These are phyloP conservation scores for Phytophthora syringae DNA, from an alignment of 352 stramenopile species.

Conservation along the genomic window DNA sequence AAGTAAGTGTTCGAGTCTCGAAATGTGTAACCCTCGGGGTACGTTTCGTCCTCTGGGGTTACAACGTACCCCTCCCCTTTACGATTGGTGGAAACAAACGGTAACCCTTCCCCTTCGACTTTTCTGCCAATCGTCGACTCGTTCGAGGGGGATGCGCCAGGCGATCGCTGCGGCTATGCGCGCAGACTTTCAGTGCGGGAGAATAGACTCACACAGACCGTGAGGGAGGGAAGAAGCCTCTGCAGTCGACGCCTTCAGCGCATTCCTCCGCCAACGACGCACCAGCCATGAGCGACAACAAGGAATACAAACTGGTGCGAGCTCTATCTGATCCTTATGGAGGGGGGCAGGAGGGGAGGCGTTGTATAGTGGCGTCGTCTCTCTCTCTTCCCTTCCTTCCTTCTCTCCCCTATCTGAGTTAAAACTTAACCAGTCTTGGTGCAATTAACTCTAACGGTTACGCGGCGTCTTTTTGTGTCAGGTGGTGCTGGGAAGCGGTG, in stretches of 20 bases:
- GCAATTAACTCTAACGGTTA: background rate
- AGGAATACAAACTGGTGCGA: slow-evolving; percentile 85
- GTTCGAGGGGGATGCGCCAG: slow-evolving; percentile 16
- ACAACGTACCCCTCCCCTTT: slow-evolving; percentile 8
- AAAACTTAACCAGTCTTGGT: background rate
- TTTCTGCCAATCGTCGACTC: slow-evolving; percentile 30
- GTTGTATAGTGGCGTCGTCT: background rate
- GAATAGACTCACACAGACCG: slow-evolving; percentile 13
- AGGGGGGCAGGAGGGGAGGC: background rate
- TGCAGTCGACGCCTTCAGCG: slow-evolving; percentile 10
- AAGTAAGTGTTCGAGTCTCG: slow-evolving; percentile 6
- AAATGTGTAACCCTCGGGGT: background rate
- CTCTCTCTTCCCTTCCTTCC: slow-evolving; percentile 1
- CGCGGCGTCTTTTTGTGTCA: slow-evolving; percentile 23
- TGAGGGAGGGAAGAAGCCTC: slow-evolving; percentile 35
- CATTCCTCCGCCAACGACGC: slow-evolving; percentile 15
- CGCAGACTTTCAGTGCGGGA: slow-evolving; percentile 38
- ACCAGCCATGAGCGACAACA: slow-evolving; percentile 65
- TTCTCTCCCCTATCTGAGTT: background rate
- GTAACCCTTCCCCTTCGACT: background rate
- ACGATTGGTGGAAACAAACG: slow-evolving; percentile 41
- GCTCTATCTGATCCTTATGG: background rate
- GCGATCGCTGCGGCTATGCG: slow-evolving; percentile 20
- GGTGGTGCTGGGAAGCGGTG: slow-evolving; percentile 90
- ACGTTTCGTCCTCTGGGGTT: background rate